Evolutionary conservation across 2,329 filamentous ascomycete species (phyloP).

Genomic region (Fusarium mangiferae): DNA sequence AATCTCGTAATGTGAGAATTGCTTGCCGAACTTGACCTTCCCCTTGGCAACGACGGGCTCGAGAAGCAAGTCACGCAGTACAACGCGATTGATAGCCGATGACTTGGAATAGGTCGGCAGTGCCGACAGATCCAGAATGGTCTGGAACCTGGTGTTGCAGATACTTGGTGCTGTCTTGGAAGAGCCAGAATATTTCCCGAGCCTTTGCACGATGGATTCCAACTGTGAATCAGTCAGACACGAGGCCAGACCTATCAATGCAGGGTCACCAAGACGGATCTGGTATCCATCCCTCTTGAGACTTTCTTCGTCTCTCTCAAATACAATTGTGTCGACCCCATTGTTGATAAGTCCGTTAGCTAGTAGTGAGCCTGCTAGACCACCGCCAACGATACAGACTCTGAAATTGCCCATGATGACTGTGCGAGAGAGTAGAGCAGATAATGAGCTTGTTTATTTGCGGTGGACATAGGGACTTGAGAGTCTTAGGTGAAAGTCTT

Average conservation of each 20-base stretch:
- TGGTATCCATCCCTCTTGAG: background rate
- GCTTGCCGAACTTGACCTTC: background rate
- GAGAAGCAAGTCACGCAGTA: background rate
- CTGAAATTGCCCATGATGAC: background rate
- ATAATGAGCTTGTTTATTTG: background rate
- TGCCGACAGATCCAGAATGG: background rate
- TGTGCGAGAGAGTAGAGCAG: no score
- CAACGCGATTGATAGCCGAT: background rate
- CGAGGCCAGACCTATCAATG: background rate
- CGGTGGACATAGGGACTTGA: rapidly evolving
- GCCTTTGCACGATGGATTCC: background rate
- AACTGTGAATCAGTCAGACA: background rate
- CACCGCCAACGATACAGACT: background rate
- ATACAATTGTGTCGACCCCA: background rate
- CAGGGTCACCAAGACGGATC: background rate
- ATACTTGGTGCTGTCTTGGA: background rate
- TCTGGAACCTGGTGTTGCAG: background rate
- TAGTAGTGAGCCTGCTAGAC: background rate
- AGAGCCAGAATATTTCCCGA: background rate
- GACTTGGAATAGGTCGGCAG: background rate
- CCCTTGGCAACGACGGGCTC: background rate
- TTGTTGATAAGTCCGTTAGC: background rate
- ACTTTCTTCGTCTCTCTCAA: background rate
- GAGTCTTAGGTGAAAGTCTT: rapidly evolving
- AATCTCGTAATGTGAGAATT: background rate